A percentile compares a stretch with the other conserved stretches of the same genome.
Conservation (phyloP, 2,329 filamentous ascomycete genomes). For the Aspergillus sp. region DNA sequence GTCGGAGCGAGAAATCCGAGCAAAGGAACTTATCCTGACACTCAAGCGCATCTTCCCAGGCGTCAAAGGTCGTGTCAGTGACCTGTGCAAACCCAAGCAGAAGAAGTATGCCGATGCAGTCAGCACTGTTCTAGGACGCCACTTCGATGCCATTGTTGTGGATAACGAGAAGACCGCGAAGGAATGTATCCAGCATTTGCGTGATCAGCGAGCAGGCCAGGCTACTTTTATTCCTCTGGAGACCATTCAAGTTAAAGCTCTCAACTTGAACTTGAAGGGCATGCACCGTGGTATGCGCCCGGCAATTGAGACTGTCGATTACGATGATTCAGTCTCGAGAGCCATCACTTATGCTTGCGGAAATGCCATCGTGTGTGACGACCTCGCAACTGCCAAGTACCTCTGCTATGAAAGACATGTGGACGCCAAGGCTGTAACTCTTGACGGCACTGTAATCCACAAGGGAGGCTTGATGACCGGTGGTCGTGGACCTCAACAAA, state of each 20-base stretch:
- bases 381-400: conserved; percentile 80
- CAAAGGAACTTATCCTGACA: conserved; percentile 81
- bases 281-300: conserved; percentile 81
- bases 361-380: conserved; percentile 92
- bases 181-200: conserved; percentile 92
- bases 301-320: conserved; percentile 95
- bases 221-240: conserved; percentile 96
- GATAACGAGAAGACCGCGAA: conserved; percentile 93
- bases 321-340: conserved; percentile 83
- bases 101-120: conserved; percentile 96
- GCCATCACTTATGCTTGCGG: conserved; percentile 95
- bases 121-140: conserved; percentile 85
- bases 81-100: conserved; percentile 93
- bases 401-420: conserved; percentile 84
- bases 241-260: conserved; percentile 92
- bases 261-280: conserved; percentile 89
- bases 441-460: conserved; percentile 96
- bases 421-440: conserved; percentile 89
- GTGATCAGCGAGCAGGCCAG: conserved; percentile 82
- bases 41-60: conserved; percentile 91
- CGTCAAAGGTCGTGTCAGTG: conserved; percentile 85
- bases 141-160: conserved; percentile 93
- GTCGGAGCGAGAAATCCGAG: conserved; percentile 76
- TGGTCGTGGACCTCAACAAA: conserved; percentile 78
- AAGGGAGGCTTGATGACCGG: conserved; percentile 97